Evolutionary conservation across 768 basidiomycete genomes (phyloP).

Genomic region (Boletus pseudopeckii): DNA sequence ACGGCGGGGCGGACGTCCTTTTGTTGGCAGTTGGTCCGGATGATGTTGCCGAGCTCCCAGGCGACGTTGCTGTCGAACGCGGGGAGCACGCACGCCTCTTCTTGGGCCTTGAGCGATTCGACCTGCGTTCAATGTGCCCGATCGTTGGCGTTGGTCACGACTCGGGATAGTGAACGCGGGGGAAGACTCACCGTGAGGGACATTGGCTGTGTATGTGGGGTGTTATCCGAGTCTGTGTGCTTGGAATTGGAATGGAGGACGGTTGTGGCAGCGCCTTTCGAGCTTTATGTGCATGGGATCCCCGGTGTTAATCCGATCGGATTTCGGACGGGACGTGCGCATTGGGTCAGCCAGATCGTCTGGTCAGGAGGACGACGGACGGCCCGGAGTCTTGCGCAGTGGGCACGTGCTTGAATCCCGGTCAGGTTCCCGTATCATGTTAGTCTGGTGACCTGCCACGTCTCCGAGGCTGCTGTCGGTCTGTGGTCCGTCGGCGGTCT

Average conservation of each 20-base stretch:
- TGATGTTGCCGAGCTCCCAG: conserved; percentile 30
- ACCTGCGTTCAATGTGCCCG: conserved; percentile 3
- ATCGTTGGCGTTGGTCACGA: neutral
- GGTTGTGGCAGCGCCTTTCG: neutral
- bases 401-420: no score
- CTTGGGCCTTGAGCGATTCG: conserved; percentile 22
- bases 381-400: no score
- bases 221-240: neutral
- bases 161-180: neutral
- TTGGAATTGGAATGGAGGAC: neutral
- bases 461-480: no score
- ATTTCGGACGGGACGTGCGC: neutral
- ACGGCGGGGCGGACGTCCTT: conserved; percentile 22
- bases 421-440: no score
- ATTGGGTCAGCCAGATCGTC: neutral
- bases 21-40: conserved; percentile 21
- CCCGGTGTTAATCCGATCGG: neutral
- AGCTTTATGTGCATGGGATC: neutral
- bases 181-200: conserved; percentile 10
- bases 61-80: conserved; percentile 32
- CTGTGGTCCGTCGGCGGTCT: no score
- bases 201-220: neutral
- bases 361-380: neutral
- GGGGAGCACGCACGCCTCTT: conserved; percentile 24
- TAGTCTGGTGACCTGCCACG: no score